phyloP scores from a whole-genome alignment of 805 yeast species.

The Novakomyces olei region DNA sequence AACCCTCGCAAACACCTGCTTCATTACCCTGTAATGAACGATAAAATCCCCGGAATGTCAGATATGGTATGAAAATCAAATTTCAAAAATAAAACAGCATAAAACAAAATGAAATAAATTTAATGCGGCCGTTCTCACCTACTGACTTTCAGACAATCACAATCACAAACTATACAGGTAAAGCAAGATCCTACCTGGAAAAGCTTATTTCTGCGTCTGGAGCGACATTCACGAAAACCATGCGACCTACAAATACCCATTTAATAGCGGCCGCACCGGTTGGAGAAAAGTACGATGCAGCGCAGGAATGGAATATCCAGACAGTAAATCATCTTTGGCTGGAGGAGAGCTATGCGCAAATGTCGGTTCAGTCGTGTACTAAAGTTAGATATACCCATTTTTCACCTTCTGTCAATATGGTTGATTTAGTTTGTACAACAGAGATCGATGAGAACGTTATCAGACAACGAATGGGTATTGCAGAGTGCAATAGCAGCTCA shows the following conservation, averaged over 20 bases:
- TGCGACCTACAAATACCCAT: conserved; percentile 43
- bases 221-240: conserved; percentile 47
- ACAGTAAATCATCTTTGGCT: conserved; percentile 72
- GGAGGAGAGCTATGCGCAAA: too few species aligned
- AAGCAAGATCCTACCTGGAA: conserved; percentile 52
- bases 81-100: too few species aligned
- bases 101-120: too few species aligned
- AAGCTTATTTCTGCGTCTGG: conserved; percentile 46
- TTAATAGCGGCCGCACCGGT: conserved; percentile 39
- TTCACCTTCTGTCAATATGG: too few species aligned
- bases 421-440: too few species aligned
- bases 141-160: conserved; percentile 26
- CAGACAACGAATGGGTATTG: too few species aligned
- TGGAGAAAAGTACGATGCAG: conserved; percentile 62
- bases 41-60: conserved; percentile 31
- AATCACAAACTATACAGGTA: conserved; percentile 68
- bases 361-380: too few species aligned
- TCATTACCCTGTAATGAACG: conserved; percentile 40
- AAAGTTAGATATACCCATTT: too few species aligned
- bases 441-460: too few species aligned
- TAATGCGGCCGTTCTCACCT: too few species aligned
- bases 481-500: too few species aligned
- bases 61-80: too few species aligned
- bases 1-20: conserved; percentile 34
- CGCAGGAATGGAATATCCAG: conserved; percentile 40